Evolutionary conservation across 2,329 filamentous ascomycete species (phyloP).

Genomic region (Nemania serpens): DNA sequence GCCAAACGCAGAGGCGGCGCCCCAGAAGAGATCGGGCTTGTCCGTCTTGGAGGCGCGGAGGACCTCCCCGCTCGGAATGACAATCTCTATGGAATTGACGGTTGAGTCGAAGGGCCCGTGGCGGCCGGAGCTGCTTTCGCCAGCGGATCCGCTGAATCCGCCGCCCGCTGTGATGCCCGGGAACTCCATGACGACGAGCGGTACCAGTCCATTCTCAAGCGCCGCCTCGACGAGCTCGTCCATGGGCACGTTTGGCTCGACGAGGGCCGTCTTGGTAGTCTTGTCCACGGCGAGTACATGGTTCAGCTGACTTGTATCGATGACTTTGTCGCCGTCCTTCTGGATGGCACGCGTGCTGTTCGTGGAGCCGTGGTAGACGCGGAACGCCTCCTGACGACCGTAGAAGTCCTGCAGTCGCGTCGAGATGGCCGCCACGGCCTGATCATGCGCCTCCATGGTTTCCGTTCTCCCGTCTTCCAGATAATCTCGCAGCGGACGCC

Average conservation of each 20-base stretch:
- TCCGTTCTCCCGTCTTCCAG: not conserved
- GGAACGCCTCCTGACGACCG: slow-evolving; percentile 58
- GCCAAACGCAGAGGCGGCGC: slow-evolving; percentile 68
- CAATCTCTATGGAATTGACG: slow-evolving; percentile 66
- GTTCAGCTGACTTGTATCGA: slow-evolving; percentile 69
- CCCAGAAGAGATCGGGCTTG: slow-evolving; percentile 64
- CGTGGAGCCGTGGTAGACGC: slow-evolving; percentile 78
- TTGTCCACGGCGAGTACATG: slow-evolving; percentile 66
- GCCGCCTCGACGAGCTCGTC: slow-evolving; percentile 64
- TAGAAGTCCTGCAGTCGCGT: slow-evolving; percentile 51
- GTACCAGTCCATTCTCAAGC: slow-evolving; percentile 59
- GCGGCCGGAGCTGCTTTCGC: slow-evolving; percentile 70
- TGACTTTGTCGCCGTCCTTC: slow-evolving; percentile 55
- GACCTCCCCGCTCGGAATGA: slow-evolving; percentile 64
- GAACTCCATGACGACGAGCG: slow-evolving; percentile 73
- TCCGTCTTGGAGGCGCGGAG: slow-evolving; percentile 58
- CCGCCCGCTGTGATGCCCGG: slow-evolving; percentile 74
- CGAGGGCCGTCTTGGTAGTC: slow-evolving; percentile 59
- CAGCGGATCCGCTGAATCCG: slow-evolving; percentile 68
- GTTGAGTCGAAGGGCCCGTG: slow-evolving; percentile 69
- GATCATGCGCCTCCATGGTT: slow-evolving; percentile 51
- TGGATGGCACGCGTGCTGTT: slow-evolving; percentile 71
- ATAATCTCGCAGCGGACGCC: not conserved
- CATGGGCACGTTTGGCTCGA: slow-evolving; percentile 74
- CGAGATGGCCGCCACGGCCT: slow-evolving; percentile 50